Evolutionary conservation across 208 protist species (phyloP).

Genomic region (Wallacemonas rigidus): DNA sequence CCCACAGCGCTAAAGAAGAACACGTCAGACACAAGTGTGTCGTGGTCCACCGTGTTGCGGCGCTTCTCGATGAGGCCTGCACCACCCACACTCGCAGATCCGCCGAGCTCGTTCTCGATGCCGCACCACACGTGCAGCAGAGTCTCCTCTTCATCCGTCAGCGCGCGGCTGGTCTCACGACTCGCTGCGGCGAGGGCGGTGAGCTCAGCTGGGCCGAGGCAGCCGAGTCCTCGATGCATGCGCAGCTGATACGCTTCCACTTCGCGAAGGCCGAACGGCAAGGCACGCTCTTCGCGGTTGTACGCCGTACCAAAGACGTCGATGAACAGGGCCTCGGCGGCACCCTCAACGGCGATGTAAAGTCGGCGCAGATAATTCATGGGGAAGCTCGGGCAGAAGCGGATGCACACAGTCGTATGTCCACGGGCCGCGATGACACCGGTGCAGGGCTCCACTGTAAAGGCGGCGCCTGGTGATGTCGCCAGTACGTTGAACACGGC

Average conservation of each 20-base stretch:
- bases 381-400: constrained; percentile 69
- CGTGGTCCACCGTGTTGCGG: constrained; percentile 18
- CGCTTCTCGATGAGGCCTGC: constrained; percentile 16
- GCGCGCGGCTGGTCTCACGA: background rate
- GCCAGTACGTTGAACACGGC: constrained; percentile 50
- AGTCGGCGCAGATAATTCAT: constrained; percentile 90
- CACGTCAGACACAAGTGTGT: constrained; percentile 10
- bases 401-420: constrained; percentile 50
- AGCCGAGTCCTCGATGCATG: constrained; percentile 53
- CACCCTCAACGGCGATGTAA: constrained; percentile 61
- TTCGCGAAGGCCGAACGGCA: constrained; percentile 51
- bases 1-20: constrained; percentile 17
- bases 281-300: constrained; percentile 54
- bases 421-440: constrained; percentile 60
- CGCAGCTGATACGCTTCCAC: constrained; percentile 69
- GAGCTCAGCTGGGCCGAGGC: constrained; percentile 63
- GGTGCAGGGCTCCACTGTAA: constrained; percentile 47
- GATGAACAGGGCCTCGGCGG: constrained; percentile 51
- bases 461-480: constrained; percentile 59
- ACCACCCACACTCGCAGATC: background rate
- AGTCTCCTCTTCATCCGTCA: constrained; percentile 30
- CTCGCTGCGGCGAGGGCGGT: constrained; percentile 40
- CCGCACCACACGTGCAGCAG: constrained; percentile 23
- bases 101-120: constrained; percentile 27
- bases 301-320: constrained; percentile 90